Evolutionary conservation across 163 green algal genomes (phyloP).

Genomic region (Prototheca cutis): DNA sequence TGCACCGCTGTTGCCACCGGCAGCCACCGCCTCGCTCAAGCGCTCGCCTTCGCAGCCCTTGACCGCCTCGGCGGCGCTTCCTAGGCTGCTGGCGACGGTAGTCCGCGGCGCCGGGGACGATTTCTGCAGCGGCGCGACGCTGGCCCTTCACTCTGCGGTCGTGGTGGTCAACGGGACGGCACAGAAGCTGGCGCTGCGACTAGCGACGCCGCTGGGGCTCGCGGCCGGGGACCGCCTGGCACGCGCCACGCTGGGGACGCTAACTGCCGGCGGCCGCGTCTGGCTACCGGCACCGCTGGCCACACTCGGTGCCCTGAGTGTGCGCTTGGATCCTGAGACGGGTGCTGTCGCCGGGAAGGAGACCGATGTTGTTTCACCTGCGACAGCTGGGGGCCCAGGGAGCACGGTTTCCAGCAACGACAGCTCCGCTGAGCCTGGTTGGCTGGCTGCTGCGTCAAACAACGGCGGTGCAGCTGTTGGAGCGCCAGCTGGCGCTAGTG

Average conservation of each 20-base stretch:
- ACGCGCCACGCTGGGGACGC: constrained; percentile 12
- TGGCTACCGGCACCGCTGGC: constrained; percentile 30
- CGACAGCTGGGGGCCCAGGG: no score
- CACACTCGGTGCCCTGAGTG: constrained; percentile 21
- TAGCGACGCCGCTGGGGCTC: constrained; percentile 15
- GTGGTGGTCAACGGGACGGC: constrained; percentile 20
- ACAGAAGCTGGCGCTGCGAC: constrained; percentile 19
- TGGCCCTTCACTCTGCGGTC: constrained; percentile 30
- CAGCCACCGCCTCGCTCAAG: neutral
- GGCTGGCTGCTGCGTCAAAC: no score
- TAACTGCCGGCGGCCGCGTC: constrained; percentile 11
- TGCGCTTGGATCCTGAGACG: no score
- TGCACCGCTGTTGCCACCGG: neutral
- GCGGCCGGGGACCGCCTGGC: constrained; percentile 4
- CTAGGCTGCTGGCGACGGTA: neutral
- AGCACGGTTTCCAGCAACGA: no score
- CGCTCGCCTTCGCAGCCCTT: no score
- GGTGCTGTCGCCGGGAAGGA: no score
- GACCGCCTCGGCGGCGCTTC: neutral
- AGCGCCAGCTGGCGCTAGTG: no score
- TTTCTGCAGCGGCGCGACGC: constrained; percentile 5
- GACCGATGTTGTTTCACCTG: no score
- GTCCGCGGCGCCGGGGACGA: neutral
- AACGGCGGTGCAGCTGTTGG: no score
- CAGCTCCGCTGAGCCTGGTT: no score